phyloP scores from a whole-genome alignment of 2,329 filamentous ascomycete species.

The Grosmannia serpens region DNA sequence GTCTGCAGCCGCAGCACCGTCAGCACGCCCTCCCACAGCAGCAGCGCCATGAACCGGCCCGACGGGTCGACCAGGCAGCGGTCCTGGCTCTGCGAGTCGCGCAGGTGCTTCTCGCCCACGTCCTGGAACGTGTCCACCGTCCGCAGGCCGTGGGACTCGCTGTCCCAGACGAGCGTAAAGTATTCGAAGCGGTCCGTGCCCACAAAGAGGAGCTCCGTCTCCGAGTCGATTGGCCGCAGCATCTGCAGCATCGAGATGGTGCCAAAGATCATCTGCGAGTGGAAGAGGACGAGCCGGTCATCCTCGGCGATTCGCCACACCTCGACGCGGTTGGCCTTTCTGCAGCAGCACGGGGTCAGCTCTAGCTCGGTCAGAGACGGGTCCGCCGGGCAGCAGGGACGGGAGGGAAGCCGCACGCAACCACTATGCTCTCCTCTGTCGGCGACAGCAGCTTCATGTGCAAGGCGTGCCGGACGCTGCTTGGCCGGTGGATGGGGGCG shows the following conservation, averaged over 20 bases:
- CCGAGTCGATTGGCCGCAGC: conserved; percentile 61
- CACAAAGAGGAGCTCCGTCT: conserved; percentile 79
- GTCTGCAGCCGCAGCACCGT: conserved; percentile 40
- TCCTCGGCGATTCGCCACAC: conserved; percentile 62
- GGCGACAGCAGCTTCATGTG: conserved; percentile 64
- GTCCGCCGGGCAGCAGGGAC: not conserved
- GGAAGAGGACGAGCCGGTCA: conserved; percentile 52
- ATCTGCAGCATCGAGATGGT: conserved; percentile 76
- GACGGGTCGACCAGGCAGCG: conserved; percentile 76
- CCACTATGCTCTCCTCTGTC: conserved; percentile 69
- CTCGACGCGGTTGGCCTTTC: conserved; percentile 77
- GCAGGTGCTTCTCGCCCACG: conserved; percentile 46
- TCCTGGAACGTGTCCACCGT: conserved; percentile 42
- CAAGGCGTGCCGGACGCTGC: conserved; percentile 81
- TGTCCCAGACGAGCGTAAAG: conserved; percentile 80
- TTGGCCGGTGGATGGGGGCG: conserved; percentile 84
- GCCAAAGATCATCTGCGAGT: conserved; percentile 67
- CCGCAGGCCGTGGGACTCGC: conserved; percentile 36
- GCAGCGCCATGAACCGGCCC: conserved; percentile 45
- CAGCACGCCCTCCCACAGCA: conserved; percentile 49
- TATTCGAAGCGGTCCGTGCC: conserved; percentile 85
- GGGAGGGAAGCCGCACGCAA: conserved; percentile 52
- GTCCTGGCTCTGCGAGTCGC: conserved; percentile 74
- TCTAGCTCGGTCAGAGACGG: not conserved
- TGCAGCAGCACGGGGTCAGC: conserved; percentile 19